Conservation (phyloP, 345 rosid species). For the Physaria fendleri region DNA sequence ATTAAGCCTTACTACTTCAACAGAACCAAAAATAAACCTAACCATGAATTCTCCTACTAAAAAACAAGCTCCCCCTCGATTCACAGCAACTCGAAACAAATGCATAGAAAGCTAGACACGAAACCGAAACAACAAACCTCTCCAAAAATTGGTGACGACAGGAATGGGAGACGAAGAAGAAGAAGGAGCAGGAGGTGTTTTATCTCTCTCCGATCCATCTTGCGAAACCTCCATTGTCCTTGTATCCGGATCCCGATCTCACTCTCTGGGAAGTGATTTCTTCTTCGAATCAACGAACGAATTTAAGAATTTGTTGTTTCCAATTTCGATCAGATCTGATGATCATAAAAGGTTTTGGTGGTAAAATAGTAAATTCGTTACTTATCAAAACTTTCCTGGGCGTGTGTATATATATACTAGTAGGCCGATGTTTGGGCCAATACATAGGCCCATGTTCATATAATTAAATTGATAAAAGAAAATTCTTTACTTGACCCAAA, state of each 20-base stretch:
- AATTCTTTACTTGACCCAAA: no score
- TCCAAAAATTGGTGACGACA: constrained; percentile 82
- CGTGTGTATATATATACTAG: no score
- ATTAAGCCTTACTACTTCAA: constrained; percentile 10
- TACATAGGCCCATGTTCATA: no score
- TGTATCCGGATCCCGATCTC: constrained; percentile 27
- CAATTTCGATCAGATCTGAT: constrained; percentile 23
- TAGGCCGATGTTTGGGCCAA: not conserved
- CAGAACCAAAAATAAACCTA: not conserved
- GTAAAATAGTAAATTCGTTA: constrained; percentile 23
- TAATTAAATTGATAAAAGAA: no score
- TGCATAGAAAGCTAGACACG: not conserved
- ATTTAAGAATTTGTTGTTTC: not conserved
- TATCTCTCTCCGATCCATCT: constrained; percentile 76
- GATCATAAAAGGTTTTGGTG: constrained; percentile 12
- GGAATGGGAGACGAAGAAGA: constrained; percentile 70
- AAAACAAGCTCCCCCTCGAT: not conserved
- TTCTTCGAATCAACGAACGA: constrained; percentile 1
- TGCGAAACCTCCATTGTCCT: constrained; percentile 54
- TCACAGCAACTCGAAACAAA: not conserved
- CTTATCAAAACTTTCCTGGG: constrained; percentile 44
- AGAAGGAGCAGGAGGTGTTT: constrained; percentile 46
- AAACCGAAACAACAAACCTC: constrained; percentile 46
- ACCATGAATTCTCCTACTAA: constrained; percentile 2
- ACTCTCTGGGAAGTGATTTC: constrained; percentile 11